These are phyloP conservation scores for Cutaneotrichosporon dermatis DNA, from an alignment of 1,284 basidiomycete species.

Conservation along the genomic window DNA sequence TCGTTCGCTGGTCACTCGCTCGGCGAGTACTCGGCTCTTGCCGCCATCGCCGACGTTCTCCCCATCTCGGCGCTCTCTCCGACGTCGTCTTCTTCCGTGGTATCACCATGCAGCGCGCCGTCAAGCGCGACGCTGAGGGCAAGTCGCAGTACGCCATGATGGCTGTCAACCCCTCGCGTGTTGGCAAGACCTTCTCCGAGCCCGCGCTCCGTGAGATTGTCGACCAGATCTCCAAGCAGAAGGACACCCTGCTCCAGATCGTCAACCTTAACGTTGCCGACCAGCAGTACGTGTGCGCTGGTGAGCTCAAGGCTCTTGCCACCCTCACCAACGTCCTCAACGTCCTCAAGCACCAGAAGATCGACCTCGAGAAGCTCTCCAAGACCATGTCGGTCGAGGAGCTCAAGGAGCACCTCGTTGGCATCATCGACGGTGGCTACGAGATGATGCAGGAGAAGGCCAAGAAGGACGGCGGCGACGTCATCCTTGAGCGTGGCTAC, in stretches of 20 bases:
- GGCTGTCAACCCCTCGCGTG: constrained; percentile 92
- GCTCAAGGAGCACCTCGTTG: constrained; percentile 61
- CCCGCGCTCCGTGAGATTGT: constrained; percentile 87
- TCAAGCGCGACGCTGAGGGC: constrained; percentile 86
- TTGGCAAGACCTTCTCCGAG: constrained; percentile 90
- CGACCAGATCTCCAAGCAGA: constrained; percentile 73
- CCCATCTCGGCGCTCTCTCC: constrained; percentile 88
- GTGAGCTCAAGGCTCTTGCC: constrained; percentile 87
- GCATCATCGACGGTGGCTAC: constrained; percentile 83
- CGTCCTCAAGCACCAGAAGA: constrained; percentile 93
- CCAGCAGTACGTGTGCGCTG: constrained; percentile 91
- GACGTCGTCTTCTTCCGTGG: constrained; percentile 99
- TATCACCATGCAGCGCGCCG: constrained; percentile 98
- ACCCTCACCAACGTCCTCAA: constrained; percentile 95
- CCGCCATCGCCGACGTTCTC: constrained; percentile 92
- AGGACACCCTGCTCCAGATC: constrained; percentile 81
- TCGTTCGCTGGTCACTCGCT: constrained; percentile 97
- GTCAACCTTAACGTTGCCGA: constrained; percentile 88
- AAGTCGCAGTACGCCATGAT: constrained; percentile 98
- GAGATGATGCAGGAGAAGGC: constrained; percentile 67
- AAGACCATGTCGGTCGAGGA: constrained; percentile 48
- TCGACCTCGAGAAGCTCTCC: constrained; percentile 83
- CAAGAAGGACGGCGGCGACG: constrained; percentile 67
- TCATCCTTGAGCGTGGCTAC: constrained; percentile 93
- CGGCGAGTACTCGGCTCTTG: constrained; percentile 95